Evolutionary conservation across 192 early-diverging fungal genomes (phyloP), one percentile per base, ranked within the genome.

Genomic region (Coemansia guatemalensis): DNA sequence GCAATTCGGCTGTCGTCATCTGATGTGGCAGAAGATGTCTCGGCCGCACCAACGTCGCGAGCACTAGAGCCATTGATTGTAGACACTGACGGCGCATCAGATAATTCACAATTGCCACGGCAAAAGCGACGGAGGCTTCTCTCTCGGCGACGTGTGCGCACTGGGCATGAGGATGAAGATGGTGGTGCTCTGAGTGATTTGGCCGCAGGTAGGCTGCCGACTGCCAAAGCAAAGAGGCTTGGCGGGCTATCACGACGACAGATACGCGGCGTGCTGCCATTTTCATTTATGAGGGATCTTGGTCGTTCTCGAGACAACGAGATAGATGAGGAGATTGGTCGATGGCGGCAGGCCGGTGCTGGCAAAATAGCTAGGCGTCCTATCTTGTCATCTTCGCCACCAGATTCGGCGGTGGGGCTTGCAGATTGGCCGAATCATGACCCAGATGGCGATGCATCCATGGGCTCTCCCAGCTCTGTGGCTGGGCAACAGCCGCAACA

Each of bases 241-340:
- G 53, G 52, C 20, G 62, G 62, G 48, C 63, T 78, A 11, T 67
- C 67, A 17, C 70, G 71, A 23, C 62, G 56, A 27, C 67, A 79
- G 52, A 79, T 79, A 48, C 76, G 76, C 20, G 76, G 71, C 11
- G 58, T 79, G 4, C 50, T 79, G 47, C 76, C 76, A 11, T 79
- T 79, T 49, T 79, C 76, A 35, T 79, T 79, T 65, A 73, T 79
- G 60, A 67, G 71, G 18, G 76, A 73, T 21, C 32, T 79, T 25
- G 26, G 62, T 32, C 35, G 48, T 22, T 58, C 64, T n/a, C 64
- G 68, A 17, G 29, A 33, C n/a, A 22, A 24, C 14, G 65, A 68
- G 51, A 65, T 68, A 21, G 24, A 64, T 1, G 70, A 65, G 26
- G 64, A 73, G 12, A 55, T 60, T 20, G 39, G 29, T 18, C 48